Evolutionary conservation across 805 yeast genomes (phyloP), one percentile per base, ranked within the genome.

Genomic region (Candida sanyiensis): DNA sequence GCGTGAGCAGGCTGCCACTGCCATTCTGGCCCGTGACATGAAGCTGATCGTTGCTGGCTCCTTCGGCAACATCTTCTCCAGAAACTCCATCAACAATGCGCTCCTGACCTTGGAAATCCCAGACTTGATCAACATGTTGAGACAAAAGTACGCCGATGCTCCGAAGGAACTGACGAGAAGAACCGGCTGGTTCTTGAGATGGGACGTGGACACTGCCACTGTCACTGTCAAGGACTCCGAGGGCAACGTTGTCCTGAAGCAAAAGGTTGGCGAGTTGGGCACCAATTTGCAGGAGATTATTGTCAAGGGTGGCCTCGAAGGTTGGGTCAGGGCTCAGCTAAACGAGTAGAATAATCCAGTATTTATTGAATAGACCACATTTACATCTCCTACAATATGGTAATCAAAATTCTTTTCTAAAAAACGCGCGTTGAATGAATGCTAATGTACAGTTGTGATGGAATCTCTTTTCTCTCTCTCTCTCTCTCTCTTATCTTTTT

Each of bases 1-100:
- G 19, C 80, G 99, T 66, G 99, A 93, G 62, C 99, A 93, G 67
- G 99, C 99, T 4, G 98, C 98, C 24, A 93, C 98, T n/a, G 89
- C 95, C 17, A 83, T 93, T 43, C 71, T 93, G 49, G 97, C 98
- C 29, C 77, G 94, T 55, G 97, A 88, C 48, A 87, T 93, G 73
- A 77, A 79, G 50, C 69, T 93, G 49, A 95, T 93, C 17, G 96
- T 94, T 43, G 84, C 96, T 11, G 99, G 99, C 24, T 90, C 97
- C 1, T 93, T 93, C 58, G 96, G 97, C 56, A 94, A 93, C 69
- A 93, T 90, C 53, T 93, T 93, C 66, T 82, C 89, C 40, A 77
- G 99, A 68, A 93, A 93, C 70, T 80, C 95, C 42, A 93, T 94
- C 63, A 93, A 93, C 72, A 93, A 93, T 60, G 99, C 98, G 2